These are phyloP conservation scores for Gaeumannomyces tritici DNA, from an alignment of 2,329 filamentous ascomycete genomes.

Conservation along the genomic window DNA sequence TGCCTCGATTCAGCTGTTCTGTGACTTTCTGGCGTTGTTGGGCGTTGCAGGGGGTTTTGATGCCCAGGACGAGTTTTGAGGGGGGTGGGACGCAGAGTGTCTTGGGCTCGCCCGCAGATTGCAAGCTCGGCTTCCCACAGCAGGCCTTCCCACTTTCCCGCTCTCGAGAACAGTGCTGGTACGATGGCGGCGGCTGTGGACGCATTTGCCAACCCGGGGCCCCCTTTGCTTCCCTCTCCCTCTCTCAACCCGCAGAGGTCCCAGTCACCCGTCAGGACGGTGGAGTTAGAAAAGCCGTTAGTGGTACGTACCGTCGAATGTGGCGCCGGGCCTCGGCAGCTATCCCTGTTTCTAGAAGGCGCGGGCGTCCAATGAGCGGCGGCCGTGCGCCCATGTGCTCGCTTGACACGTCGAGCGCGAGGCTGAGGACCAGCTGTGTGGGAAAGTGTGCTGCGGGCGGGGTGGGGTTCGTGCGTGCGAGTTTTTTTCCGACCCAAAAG, in stretches of 20 bases:
- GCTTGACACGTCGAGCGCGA: slow-evolving; percentile 14
- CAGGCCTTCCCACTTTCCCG: background rate
- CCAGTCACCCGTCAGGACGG: too few species aligned
- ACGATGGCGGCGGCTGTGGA: background rate
- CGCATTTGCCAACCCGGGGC: background rate
- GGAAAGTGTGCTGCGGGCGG: background rate
- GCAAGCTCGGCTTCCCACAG: background rate
- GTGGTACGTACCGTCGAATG: background rate
- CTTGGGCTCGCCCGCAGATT: background rate
- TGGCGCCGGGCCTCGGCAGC: background rate
- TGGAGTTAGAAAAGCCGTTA: background rate
- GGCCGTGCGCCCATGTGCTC: slow-evolving; percentile 11
- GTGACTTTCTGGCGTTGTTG: background rate
- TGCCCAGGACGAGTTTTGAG: background rate
- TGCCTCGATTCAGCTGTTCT: background rate
- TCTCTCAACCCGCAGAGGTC: background rate
- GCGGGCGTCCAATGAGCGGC: slow-evolving; percentile 10
- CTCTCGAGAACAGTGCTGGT: background rate
- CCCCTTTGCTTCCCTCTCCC: background rate
- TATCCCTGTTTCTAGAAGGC: background rate
- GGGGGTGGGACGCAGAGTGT: background rate
- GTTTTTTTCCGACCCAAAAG: background rate
- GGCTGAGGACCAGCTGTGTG: slow-evolving; percentile 8
- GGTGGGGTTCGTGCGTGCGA: background rate
- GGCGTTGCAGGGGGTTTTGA: background rate